Conservation (phyloP, 1,139 yeast genomes). For the Yamadazyma friedrichii region DNA sequence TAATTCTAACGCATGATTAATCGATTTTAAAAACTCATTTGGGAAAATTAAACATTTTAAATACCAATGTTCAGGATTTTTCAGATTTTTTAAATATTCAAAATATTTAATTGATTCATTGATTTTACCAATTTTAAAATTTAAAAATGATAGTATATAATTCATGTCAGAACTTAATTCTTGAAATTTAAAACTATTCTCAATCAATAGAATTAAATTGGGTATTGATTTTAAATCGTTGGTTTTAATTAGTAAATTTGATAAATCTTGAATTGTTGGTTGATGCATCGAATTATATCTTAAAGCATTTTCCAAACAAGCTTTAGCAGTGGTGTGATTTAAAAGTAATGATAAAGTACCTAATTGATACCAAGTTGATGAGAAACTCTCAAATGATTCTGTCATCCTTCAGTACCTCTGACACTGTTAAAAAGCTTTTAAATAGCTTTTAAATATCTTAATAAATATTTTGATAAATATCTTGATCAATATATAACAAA, state of each 20-base stretch:
- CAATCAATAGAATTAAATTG: constrained; percentile 2
- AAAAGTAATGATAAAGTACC: constrained; percentile 10
- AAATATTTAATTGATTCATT: constrained; percentile 9
- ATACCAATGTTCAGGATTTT: constrained; percentile 1
- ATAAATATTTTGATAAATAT: too few relatives aligned
- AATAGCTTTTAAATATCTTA: too few relatives aligned
- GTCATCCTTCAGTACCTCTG: too few relatives aligned
- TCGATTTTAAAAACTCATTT: constrained; percentile 2
- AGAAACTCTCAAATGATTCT: not conserved
- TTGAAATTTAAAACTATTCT: not conserved
- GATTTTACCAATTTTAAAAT: constrained; percentile 5
- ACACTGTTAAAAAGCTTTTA: too few relatives aligned
- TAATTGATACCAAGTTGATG: constrained; percentile 10
- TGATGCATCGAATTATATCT: constrained; percentile 5
- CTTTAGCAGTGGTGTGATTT: constrained; percentile 5
- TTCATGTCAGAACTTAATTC: not conserved
- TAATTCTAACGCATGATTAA: constrained; percentile 1
- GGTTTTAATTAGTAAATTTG: not conserved
- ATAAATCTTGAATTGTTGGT: not conserved
- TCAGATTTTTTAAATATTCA: constrained; percentile 3
- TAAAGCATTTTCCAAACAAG: constrained; percentile 10
- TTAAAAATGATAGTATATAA: not conserved
- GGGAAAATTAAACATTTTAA: not conserved
- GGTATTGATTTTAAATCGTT: not conserved
- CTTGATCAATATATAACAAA: too few relatives aligned